Evolutionary conservation across 371 early-diverging fungal species (phyloP).

Genomic region (Rhizopus stolonifer): DNA sequence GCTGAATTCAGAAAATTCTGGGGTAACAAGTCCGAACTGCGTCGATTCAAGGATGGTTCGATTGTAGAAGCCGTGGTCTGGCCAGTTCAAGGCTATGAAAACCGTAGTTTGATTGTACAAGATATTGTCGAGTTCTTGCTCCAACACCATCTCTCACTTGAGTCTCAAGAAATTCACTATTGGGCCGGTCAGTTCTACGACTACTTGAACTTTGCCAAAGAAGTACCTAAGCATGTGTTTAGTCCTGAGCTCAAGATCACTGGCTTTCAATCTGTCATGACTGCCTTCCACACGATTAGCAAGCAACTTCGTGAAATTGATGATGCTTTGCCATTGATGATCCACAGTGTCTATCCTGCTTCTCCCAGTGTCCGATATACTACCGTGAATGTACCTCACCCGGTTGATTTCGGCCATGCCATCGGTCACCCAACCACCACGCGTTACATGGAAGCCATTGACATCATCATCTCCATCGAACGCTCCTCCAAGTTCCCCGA

Average conservation of each 20-base stretch:
- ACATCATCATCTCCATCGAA: constrained; percentile 84
- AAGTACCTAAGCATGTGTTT: constrained; percentile 48
- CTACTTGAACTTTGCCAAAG: constrained; percentile 52
- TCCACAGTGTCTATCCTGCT: constrained; percentile 68
- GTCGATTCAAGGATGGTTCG: constrained; percentile 88
- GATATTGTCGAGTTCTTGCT: constrained; percentile 79
- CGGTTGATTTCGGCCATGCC: constrained; percentile 50
- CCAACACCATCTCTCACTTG: constrained; percentile 63
- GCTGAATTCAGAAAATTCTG: constrained; percentile 78
- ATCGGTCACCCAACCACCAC: constrained; percentile 51
- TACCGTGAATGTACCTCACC: constrained; percentile 78
- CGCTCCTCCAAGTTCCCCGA: constrained; percentile 87
- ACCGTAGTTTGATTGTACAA: constrained; percentile 74
- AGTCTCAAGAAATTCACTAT: constrained; percentile 50
- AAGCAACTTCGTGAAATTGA: constrained; percentile 67
- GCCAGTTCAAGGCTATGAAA: constrained; percentile 70
- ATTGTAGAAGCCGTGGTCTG: constrained; percentile 84
- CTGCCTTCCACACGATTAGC: constrained; percentile 68
- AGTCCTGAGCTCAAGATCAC: constrained; percentile 45
- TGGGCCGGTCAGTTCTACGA: constrained; percentile 72
- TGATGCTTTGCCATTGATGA: constrained; percentile 73
- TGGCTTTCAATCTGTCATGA: constrained; percentile 74
- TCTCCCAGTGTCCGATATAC: constrained; percentile 74
- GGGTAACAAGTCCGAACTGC: constrained; percentile 81
- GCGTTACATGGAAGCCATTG: constrained; percentile 70